Evolutionary conservation across 345 rosid species (phyloP).

Genomic region (Sonneratia caseolaris): DNA sequence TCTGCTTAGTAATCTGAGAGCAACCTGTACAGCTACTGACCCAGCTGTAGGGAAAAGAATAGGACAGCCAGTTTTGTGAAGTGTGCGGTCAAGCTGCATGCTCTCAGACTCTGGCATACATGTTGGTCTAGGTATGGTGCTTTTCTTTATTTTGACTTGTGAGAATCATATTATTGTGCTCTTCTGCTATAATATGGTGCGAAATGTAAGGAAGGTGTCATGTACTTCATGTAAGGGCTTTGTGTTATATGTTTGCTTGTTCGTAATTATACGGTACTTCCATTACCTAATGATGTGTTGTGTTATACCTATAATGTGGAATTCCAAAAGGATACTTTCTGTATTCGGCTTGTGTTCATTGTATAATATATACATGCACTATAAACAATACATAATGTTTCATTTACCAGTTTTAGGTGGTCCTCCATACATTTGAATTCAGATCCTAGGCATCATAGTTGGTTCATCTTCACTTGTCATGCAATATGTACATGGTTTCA

Average conservation of each 20-base stretch:
- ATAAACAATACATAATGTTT: too few species aligned
- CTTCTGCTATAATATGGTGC: neutral
- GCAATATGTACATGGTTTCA: too few species aligned
- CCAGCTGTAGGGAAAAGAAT: conserved; percentile 18
- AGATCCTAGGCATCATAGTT: too few species aligned
- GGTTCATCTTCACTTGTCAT: too few species aligned
- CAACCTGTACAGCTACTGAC: conserved; percentile 23
- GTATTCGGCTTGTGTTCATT: too few species aligned
- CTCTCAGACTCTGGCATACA: conserved; percentile 7
- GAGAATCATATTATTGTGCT: conserved; percentile 13
- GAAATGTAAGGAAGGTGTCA: neutral
- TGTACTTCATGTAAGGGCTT: neutral
- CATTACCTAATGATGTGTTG: neutral
- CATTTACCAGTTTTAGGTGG: too few species aligned
- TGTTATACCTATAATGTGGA: neutral
- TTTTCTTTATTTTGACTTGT: conserved; percentile 2
- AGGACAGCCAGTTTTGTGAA: conserved; percentile 20
- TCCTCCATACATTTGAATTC: too few species aligned
- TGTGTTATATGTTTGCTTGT: neutral
- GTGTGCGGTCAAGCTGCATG: conserved; percentile 14
- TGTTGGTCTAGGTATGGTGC: conserved; percentile 13
- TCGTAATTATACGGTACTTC: neutral
- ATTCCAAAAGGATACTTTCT: neutral
- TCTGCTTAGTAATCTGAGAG: conserved; percentile 69
- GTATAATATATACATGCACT: conserved; percentile 4